These are phyloP conservation scores for Carex scoparia DNA, from an alignment of 176 grass and related monocot species.

Conservation along the genomic window DNA sequence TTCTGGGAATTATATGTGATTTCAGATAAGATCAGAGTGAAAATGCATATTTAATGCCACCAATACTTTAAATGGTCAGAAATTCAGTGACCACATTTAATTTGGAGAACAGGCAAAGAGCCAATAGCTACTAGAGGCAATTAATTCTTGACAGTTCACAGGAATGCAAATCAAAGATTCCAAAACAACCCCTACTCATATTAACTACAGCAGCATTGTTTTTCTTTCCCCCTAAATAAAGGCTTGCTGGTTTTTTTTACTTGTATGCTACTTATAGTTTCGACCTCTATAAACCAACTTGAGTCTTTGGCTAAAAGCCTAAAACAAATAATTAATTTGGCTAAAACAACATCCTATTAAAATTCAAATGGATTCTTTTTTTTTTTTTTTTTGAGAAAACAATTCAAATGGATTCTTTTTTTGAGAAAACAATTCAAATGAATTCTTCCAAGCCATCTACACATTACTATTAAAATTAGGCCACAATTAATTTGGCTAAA, in stretches of 20 bases:
- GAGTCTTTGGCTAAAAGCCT: neutral
- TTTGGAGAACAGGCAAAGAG: neutral
- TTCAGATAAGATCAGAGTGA: neutral
- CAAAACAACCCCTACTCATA: neutral
- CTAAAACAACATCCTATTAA: neutral
- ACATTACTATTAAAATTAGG: too few species aligned
- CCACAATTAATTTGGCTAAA: neutral
- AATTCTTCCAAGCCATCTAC: too few species aligned
- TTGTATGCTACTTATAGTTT: neutral
- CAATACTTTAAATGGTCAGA: neutral
- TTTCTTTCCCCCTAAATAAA: too few species aligned
- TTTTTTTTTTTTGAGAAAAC: too few species aligned
- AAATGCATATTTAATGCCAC: constrained; percentile 3
- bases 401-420: too few species aligned
- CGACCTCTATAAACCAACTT: neutral
- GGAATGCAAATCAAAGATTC: neutral
- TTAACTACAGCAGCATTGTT: neutral
- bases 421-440: too few species aligned
- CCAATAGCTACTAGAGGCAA: neutral
- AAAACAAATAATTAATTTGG: neutral
- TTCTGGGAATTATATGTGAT: neutral
- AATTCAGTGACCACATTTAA: neutral
- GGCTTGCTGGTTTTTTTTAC: too few species aligned
- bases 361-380: neutral
- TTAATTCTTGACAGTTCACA: neutral